Percentiles rank a stretch among this genome's conserved stretches.
These are phyloP conservation scores for Debaryomyces subglobosus DNA, from an alignment of 1,139 yeast genomes.

Conservation along the genomic window DNA sequence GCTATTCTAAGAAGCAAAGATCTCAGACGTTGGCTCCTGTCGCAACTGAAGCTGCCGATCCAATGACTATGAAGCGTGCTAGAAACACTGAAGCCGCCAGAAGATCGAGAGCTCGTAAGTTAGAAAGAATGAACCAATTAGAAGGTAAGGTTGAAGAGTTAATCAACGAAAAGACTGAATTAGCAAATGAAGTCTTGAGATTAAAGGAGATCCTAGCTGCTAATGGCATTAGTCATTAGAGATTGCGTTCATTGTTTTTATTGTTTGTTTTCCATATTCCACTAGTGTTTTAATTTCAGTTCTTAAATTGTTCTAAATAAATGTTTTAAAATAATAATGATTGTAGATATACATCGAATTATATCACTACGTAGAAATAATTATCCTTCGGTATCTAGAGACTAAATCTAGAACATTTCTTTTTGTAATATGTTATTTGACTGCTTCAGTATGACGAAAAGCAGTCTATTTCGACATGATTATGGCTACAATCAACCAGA, in stretches of 20 bases:
- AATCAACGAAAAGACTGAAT: constrained; percentile 52
- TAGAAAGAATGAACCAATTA: constrained; percentile 83
- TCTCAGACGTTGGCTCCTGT: constrained; percentile 68
- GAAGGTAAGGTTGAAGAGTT: constrained; percentile 76
- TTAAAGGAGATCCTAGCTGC: constrained; percentile 50
- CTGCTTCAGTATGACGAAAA: no score
- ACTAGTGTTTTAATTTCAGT: constrained; percentile 3
- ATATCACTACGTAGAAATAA: no score
- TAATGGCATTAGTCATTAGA: constrained; percentile 27
- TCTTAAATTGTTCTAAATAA: constrained; percentile 1
- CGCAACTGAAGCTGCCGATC: constrained; percentile 59
- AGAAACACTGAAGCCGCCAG: constrained; percentile 97
- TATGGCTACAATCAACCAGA: no score
- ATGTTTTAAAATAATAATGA: constrained; percentile 1
- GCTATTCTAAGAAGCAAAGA: constrained; percentile 67
- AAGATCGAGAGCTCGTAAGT: constrained; percentile 90
- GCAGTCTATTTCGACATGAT: no score
- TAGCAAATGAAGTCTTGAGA: constrained; percentile 62
- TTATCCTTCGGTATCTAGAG: no score
- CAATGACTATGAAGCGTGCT: constrained; percentile 80
- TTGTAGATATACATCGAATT: background rate
- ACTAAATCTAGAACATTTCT: no score
- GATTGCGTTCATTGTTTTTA: constrained; percentile 4
- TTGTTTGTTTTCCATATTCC: constrained; percentile 6
- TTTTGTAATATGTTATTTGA: no score